These are phyloP conservation scores for Aspergillus sclerotiicarbonarius DNA, from an alignment of 495 filamentous ascomycete genomes.

Conservation along the genomic window DNA sequence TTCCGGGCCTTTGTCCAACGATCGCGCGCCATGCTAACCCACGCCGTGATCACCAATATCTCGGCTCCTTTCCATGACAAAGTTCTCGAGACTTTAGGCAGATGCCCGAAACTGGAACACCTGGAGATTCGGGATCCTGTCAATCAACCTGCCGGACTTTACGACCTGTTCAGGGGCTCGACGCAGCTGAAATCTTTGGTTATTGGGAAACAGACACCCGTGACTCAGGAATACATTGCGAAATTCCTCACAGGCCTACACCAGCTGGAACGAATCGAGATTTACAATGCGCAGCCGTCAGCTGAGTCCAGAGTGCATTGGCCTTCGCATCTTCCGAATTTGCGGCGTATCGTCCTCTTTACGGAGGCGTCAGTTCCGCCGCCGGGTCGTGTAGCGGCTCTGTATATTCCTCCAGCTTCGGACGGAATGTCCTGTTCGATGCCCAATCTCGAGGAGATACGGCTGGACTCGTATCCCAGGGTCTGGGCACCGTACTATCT, in stretches of 20 bases:
- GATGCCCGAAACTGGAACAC: constrained; percentile 38
- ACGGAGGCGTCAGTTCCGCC: constrained; percentile 8
- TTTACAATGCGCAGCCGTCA: constrained; percentile 28
- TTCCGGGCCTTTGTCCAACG: constrained; percentile 44
- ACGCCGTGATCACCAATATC: constrained; percentile 36
- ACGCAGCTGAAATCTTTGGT: constrained; percentile 42
- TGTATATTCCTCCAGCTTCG: constrained; percentile 20
- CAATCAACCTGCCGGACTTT: constrained; percentile 22
- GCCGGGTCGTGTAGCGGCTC: constrained; percentile 8
- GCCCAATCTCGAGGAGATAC: constrained; percentile 39
- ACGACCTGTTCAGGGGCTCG: constrained; percentile 31
- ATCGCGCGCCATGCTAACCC: constrained; percentile 35
- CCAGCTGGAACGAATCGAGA: constrained; percentile 41
- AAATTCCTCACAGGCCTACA: constrained; percentile 39
- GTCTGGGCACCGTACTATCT: constrained; percentile 21
- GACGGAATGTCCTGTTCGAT: constrained; percentile 18
- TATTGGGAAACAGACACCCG: constrained; percentile 32
- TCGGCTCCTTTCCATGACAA: constrained; percentile 26
- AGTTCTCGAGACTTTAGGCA: constrained; percentile 33
- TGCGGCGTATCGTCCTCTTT: constrained; percentile 35
- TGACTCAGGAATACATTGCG: constrained; percentile 31
- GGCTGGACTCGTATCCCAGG: constrained; percentile 30
- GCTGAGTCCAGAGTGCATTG: constrained; percentile 17
- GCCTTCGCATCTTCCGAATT: constrained; percentile 32
- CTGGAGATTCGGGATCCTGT: constrained; percentile 30